Conservation (phyloP, 2,329 filamentous ascomycete genomes). For the Stylonectria norvegica region DNA sequence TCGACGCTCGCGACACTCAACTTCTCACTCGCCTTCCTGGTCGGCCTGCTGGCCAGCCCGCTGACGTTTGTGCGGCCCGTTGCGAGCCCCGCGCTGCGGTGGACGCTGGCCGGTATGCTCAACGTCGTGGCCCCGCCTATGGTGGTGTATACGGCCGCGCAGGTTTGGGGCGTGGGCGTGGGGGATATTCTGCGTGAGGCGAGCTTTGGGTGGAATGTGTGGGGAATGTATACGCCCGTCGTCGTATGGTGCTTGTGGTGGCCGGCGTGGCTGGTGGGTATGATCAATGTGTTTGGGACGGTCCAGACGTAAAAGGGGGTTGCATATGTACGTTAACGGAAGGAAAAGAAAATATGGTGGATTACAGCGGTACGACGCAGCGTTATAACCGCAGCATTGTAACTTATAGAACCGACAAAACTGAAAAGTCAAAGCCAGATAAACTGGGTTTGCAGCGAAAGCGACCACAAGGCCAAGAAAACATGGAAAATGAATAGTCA, state of each 20-base stretch:
- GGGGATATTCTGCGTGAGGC: conserved; percentile 64
- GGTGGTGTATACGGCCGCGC: conserved; percentile 48
- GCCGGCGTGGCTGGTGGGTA: conserved; percentile 78
- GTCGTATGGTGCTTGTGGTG: conserved; percentile 96
- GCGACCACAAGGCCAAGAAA: too few relatives aligned
- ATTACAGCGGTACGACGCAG: too few relatives aligned
- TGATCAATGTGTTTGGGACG: conserved; percentile 50
- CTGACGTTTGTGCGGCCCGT: conserved; percentile 68
- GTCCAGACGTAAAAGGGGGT: conserved; percentile 14
- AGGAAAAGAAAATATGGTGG: too few relatives aligned
- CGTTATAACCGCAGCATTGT: too few relatives aligned
- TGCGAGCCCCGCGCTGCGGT: conserved; percentile 35
- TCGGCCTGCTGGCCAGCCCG: conserved; percentile 75
- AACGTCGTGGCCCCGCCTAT: conserved; percentile 61
- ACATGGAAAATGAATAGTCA: too few relatives aligned
- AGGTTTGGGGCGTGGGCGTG: conserved; percentile 40
- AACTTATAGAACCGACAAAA: too few relatives aligned
- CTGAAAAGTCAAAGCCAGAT: too few relatives aligned
- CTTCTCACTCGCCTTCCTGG: conserved; percentile 82
- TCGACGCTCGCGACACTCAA: conserved; percentile 92
- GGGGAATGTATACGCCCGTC: conserved; percentile 84
- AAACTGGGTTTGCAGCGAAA: not conserved
- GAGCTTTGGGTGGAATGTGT: conserved; percentile 84
- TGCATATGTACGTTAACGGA: not conserved
- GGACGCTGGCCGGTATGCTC: conserved; percentile 49